Evolutionary conservation across 805 yeast species (phyloP).

Genomic region (Cyberlindnera americana): DNA sequence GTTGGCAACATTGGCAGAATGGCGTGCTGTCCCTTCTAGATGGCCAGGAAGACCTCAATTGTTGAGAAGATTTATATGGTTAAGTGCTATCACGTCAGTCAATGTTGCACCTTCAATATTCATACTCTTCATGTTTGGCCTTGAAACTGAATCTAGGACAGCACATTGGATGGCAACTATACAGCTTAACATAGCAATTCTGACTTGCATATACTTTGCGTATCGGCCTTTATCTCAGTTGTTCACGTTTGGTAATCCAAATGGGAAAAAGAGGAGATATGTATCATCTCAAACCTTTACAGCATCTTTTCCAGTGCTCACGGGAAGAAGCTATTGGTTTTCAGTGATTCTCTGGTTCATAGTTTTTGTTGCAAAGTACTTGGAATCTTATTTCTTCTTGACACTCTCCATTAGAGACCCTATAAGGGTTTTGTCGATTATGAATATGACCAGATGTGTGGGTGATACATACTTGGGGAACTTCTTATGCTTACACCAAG

Average conservation of each 20-base stretch:
- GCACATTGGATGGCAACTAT: constrained; percentile 44
- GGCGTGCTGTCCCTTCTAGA: constrained; percentile 60
- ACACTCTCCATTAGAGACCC: constrained; percentile 75
- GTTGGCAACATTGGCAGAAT: constrained; percentile 55
- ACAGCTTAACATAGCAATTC: constrained; percentile 56
- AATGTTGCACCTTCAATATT: constrained; percentile 52
- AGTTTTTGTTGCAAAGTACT: constrained; percentile 62
- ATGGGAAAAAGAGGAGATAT: constrained; percentile 41
- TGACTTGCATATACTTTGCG: constrained; percentile 54
- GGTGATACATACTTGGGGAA: constrained; percentile 59
- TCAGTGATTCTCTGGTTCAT: constrained; percentile 67
- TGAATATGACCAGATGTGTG: constrained; percentile 55
- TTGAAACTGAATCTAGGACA: constrained; percentile 33
- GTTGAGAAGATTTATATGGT: constrained; percentile 41
- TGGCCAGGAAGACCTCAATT: constrained; percentile 73
- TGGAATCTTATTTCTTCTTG: constrained; percentile 76
- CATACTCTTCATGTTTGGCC: constrained; percentile 40
- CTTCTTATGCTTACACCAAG: constrained; percentile 52
- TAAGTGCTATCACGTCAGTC: constrained; percentile 40
- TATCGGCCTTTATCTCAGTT: constrained; percentile 55
- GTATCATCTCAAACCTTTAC: constrained; percentile 59
- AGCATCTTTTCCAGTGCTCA: constrained; percentile 50
- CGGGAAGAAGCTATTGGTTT: constrained; percentile 52
- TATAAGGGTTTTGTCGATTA: constrained; percentile 58
- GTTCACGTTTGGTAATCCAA: constrained; percentile 33